Conservation (phyloP, 306 rosid genomes). For the Herpetospermum pedunculosum region DNA sequence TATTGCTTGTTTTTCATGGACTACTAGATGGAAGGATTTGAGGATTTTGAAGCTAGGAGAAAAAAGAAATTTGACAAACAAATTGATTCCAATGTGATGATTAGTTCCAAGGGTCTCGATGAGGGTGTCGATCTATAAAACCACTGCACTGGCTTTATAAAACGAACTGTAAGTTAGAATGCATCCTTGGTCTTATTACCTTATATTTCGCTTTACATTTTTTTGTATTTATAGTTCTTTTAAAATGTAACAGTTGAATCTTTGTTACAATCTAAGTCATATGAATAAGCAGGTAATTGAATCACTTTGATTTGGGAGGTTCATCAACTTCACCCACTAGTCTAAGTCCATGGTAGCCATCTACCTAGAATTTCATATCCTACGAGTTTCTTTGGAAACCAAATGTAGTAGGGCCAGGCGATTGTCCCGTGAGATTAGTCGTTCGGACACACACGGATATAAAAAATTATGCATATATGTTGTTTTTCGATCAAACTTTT, state of each 20-base stretch:
- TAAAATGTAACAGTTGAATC: neutral
- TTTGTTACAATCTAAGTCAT: neutral
- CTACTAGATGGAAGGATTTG: conserved; percentile 77
- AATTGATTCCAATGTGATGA: conserved; percentile 82
- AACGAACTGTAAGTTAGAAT: neutral
- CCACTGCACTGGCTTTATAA: neutral
- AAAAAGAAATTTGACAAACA: conserved; percentile 93
- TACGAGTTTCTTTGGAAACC: no score
- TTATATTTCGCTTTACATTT: no score
- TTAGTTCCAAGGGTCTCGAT: conserved; percentile 83
- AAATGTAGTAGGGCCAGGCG: no score
- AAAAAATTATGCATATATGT: neutral
- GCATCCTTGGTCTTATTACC: no score
- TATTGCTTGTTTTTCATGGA: conserved; percentile 8
- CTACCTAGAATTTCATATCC: no score
- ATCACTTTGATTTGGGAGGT: neutral
- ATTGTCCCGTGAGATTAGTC: no score
- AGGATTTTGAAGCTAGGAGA: conserved; percentile 86
- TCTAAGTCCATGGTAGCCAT: neutral
- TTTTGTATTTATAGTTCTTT: neutral
- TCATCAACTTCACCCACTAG: neutral
- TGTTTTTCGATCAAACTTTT: neutral
- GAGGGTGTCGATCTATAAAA: conserved; percentile 82
- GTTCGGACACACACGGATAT: no score
- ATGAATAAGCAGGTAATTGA: neutral